Base-by-base conservation (phyloP, 495 filamentous ascomycete genomes). In the Hyaloscypha bicolor region DNA sequence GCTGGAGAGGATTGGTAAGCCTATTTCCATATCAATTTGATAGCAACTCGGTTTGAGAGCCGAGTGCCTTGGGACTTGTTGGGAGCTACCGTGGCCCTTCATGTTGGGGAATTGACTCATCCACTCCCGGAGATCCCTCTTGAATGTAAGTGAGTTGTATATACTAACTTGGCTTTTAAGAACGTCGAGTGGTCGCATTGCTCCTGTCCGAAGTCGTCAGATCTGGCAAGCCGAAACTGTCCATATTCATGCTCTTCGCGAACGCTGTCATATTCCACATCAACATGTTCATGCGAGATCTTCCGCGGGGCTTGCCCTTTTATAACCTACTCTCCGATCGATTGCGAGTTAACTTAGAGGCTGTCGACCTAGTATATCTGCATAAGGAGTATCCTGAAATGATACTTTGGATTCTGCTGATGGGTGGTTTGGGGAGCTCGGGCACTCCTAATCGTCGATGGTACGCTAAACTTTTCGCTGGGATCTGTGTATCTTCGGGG, bases 231-330 rank as follows among this genome's bases (percentile, higher is more conserved):
- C 3, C 29, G 19, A 55, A 42, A 16, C 14, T 56, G 11, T 21
- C 32, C 2, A 61, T 67, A 9, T 67, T 35, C 21, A 4, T 31
- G 6, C 16, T 67, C 5, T 67, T 67, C 35, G 57, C n/a, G 9
- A 29, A 62, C 32, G 65, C 65, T 4, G 42, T 48, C 6, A n/a
- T 61, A 11, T 3, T 67, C 31, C 65, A 67, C 25, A 55, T 62
- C 21, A 55, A 55, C 9, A 39, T 67, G 33, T 67, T 67, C 45
- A 61, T 67, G 48, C 65, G 65, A 4, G 65, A 67, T 31, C 12
- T 60, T 3, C 31, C 65, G 16, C 42, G 48, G 4, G 48, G 33
- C 11, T 45, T 67, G 0, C 65, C 65, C 35, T 62, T 67, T 25
- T 42, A 33, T 12, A 45, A 42, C n/a, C 19, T 42, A 1, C 8